Conservation (phyloP, 1,284 basidiomycete genomes). For the Ustilago cynodontis region DNA sequence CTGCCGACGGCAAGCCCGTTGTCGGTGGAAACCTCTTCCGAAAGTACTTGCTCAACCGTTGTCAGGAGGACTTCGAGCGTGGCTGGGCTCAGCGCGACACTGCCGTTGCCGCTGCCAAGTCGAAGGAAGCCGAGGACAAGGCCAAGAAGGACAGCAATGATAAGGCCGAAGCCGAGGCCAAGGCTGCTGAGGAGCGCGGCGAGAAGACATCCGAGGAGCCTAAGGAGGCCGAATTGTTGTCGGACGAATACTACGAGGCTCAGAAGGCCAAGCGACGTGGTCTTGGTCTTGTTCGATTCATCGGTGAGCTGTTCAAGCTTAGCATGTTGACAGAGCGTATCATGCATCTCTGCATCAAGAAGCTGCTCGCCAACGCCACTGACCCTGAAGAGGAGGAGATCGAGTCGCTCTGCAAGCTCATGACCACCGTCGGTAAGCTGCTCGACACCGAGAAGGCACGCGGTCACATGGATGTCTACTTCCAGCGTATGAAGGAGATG, state of each 20-base stretch:
- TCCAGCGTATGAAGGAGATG: slow-evolving; percentile 83
- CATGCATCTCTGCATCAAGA: slow-evolving; percentile 97
- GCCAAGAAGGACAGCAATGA: slow-evolving; percentile 73
- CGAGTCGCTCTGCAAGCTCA: slow-evolving; percentile 91
- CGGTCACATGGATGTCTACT: slow-evolving; percentile 91
- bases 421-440: slow-evolving; percentile 86
- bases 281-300: slow-evolving; percentile 95
- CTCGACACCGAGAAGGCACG: slow-evolving; percentile 82
- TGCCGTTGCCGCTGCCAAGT: slow-evolving; percentile 73
- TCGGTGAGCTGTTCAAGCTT: slow-evolving; percentile 96
- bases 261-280: slow-evolving; percentile 97
- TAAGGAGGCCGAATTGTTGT: slow-evolving; percentile 75
- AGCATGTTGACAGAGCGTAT: slow-evolving; percentile 93
- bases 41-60: slow-evolving; percentile 90
- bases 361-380: slow-evolving; percentile 88
- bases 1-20: slow-evolving; percentile 83
- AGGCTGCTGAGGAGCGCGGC: slow-evolving; percentile 74
- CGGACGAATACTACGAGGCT: slow-evolving; percentile 95
- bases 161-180: slow-evolving; percentile 72
- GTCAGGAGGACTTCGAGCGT: slow-evolving; percentile 93
- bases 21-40: slow-evolving; percentile 87
- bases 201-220: slow-evolving; percentile 64
- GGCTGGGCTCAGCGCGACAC: slow-evolving; percentile 77
- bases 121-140: slow-evolving; percentile 74
- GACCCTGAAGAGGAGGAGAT: slow-evolving; percentile 98